Base-by-base conservation (phyloP, 805 yeast species). In the Starmerella floris region DNA sequence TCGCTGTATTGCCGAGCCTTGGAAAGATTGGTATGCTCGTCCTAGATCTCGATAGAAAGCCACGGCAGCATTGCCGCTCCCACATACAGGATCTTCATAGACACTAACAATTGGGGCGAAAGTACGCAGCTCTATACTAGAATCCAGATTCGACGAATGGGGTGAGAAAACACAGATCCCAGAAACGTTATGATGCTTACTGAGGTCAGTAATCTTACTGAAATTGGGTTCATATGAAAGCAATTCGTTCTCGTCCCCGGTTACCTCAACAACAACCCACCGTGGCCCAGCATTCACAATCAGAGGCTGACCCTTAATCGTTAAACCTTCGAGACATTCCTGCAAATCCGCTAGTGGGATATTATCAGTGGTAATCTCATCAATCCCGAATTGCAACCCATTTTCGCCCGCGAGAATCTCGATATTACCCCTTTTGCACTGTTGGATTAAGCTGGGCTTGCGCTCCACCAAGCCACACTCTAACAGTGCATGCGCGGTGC, bases 401-500 rank as follows among this genome's bases (percentile, higher is more conserved):
- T 37, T 23, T 5, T 53, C 63, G 74, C 22, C 72, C 70, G 42
- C 53, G 58, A 55, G 0, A 83, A 81, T 58, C 47, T 60, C 6
- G 26, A 54, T 33, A 5, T 33, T 30, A 2, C 56, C 55, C 4
- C 47, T 43, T n/a, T 26, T 26, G 34, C 56, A 52, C 23, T 53
- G 48, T 35, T 51, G 55, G 10, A 43, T 27, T 2, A 49, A 16
- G 3, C 15, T 10, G 10, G 59, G 54, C 37, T 39, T 43, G 11
- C 39, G 30, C 5, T 27, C 33, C 17, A 45, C 25, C 5, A 46
- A n/a, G 1, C 48, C 48, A 2, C 46, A 37, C 30, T 41, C 49
- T 1, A 44, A 22, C 13, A 51, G 30, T 0, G 53, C 52, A n/a
- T 40, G 37, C 2, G 49, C 45, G 1, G 55, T 50, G 6, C 79